A percentile compares a stretch with the other conserved stretches of the same genome.
Conservation (phyloP, 345 rosid genomes). For the Sonneratia caseolaris region DNA sequence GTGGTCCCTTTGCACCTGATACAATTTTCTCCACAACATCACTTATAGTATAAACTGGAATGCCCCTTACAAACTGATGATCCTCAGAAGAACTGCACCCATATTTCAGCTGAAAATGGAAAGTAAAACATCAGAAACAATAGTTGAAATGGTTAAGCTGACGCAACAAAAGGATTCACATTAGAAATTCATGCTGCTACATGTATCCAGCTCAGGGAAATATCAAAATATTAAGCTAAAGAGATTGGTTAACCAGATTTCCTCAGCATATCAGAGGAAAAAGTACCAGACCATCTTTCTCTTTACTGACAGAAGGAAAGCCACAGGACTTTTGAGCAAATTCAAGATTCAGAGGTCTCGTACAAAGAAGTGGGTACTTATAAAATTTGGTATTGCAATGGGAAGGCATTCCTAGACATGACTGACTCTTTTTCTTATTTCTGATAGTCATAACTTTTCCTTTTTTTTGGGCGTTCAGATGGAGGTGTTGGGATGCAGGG, state of each 20-base stretch:
- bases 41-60: constrained; percentile 63
- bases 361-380: neutral
- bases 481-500: too few species aligned
- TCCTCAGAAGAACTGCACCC: constrained; percentile 47
- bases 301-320: neutral
- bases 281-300: neutral
- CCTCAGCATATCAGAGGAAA: neutral
- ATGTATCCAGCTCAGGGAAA: neutral
- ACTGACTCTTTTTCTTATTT: neutral
- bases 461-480: too few species aligned
- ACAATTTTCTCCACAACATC: constrained; percentile 69
- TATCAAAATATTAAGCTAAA: too few species aligned
- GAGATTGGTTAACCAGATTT: too few species aligned
- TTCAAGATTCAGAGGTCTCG: neutral
- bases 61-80: constrained; percentile 85
- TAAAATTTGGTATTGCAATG: neutral
- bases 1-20: constrained; percentile 56
- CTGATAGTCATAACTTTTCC: neutral
- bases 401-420: neutral
- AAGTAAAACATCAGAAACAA: constrained; percentile 1
- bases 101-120: constrained; percentile 48
- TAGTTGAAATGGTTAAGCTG: neutral
- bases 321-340: neutral
- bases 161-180: neutral
- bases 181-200: neutral